Base-by-base conservation (phyloP, 441 rosid genomes). In the Biscutella laevigata region DNA sequence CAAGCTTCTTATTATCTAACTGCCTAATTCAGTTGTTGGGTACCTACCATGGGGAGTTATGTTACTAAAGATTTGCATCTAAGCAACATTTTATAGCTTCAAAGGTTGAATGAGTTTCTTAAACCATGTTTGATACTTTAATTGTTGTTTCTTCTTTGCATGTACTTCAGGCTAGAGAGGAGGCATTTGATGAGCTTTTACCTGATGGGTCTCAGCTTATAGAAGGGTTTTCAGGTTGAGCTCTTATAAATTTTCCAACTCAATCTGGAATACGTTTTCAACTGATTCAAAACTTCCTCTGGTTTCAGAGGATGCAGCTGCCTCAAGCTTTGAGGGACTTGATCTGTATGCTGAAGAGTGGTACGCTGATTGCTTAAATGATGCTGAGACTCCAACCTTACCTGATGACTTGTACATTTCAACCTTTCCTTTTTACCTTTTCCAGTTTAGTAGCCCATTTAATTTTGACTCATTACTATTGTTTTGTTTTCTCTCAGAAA, bases 361-460 rank as follows among this genome's bases (percentile, higher is more conserved):
- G 95, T 74, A 82, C 47, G 78, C 79, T 33, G 77, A 83, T 14
- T 91, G 83, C 80, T 53, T 91, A 41, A 86, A 83, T 45, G 86
- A 85, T 53, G 8, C 72, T 2, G 91, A 82, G 43, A 75, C 76
- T 74, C 64, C 70, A 37, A 59, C 34, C 26, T 45, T 77, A 53
- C 70, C 76, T 32, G 71, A 75, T 70, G 78, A 80, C 56, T 71
- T 78, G 96, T 83, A 88, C 56, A 87, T 59, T 51, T 51, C 48
- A 0, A 22, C 29, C 34, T 6, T 36, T 58, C 4, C 28, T 33
- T 50, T 27, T 20, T 37, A 45, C 68, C 49, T 42, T 12, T 42
- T 64, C 66, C 49, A 14, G 26, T 37, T 58, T 66, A 32, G 14
- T 44, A 49, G 19, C 42, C 25, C n/a, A 26, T 58, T 50, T 25